phyloP scores from a whole-genome alignment of 2,329 filamentous ascomycete species.

The Remersonia thermophila region DNA sequence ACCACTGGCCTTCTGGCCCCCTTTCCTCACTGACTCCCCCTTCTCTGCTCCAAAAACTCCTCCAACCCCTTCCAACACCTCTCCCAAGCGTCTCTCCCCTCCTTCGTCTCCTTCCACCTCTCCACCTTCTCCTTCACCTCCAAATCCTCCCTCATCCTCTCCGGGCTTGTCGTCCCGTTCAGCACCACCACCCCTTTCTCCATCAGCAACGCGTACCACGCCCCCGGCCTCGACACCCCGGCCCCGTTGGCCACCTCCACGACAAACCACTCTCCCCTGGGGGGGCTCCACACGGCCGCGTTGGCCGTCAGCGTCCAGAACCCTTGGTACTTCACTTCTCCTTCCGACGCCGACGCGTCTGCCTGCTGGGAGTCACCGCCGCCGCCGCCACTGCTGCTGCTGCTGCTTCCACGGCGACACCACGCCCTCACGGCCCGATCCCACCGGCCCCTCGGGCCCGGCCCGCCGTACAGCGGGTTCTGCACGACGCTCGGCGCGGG shows the following conservation, averaged over 20 bases:
- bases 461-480: constrained; percentile 54
- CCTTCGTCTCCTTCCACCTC: constrained; percentile 27
- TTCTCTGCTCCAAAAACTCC: constrained; percentile 9
- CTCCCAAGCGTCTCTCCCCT: constrained; percentile 35
- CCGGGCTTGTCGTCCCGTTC: constrained; percentile 33
- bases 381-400: no score
- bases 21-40: not conserved
- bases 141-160: constrained; percentile 39
- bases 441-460: constrained; percentile 38
- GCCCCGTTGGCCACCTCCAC: constrained; percentile 6
- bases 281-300: constrained; percentile 22
- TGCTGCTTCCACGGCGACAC: constrained; percentile 25
- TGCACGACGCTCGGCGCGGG: constrained; percentile 52
- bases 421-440: constrained; percentile 47
- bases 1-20: no score
- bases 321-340: constrained; percentile 33
- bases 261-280: constrained; percentile 13
- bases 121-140: constrained; percentile 30
- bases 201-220: constrained; percentile 15
- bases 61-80: constrained; percentile 37
- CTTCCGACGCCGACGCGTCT: no score
- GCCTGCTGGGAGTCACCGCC: no score
- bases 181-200: constrained; percentile 22
- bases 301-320: constrained; percentile 45
- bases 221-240: constrained; percentile 7